phyloP scores from a whole-genome alignment of 805 yeast genomes.

The Phaffomyces antillensis region DNA sequence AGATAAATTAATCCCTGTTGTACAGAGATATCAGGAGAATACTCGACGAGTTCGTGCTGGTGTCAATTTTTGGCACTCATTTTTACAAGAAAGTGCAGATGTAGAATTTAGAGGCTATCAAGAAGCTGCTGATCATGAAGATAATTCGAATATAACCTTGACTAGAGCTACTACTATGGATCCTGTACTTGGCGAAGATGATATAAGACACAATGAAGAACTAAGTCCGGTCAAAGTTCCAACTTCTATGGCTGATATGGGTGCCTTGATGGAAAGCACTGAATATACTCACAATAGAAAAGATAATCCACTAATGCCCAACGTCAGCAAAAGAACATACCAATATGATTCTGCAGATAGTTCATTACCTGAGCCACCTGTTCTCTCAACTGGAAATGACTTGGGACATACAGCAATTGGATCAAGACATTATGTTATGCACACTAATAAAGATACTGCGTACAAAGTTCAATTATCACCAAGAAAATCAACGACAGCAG shows the following conservation, averaged over 20 bases:
- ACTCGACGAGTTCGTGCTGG: constrained; percentile 59
- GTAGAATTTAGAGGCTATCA: constrained; percentile 52
- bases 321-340: constrained; percentile 7
- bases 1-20: constrained; percentile 60
- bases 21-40: constrained; percentile 50
- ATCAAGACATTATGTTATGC: constrained; percentile 16
- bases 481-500: constrained; percentile 11
- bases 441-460: constrained; percentile 17
- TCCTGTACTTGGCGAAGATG: constrained; percentile 2
- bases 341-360: constrained; percentile 24
- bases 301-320: constrained; percentile 24
- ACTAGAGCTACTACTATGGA: not conserved
- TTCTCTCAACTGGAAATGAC: constrained; percentile 21
- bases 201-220: constrained; percentile 16
- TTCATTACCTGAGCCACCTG: constrained; percentile 18
- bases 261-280: constrained; percentile 18
- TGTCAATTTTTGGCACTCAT: constrained; percentile 67
- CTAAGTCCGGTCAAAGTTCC: constrained; percentile 22
- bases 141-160: not conserved
- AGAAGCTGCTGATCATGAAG: constrained; percentile 24
- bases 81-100: constrained; percentile 69
- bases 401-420: constrained; percentile 15
- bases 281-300: constrained; percentile 14
- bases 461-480: constrained; percentile 22
- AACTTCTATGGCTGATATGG: constrained; percentile 9